phyloP scores from a whole-genome alignment of 805 yeast species.

The Ogataea salicorniae region DNA sequence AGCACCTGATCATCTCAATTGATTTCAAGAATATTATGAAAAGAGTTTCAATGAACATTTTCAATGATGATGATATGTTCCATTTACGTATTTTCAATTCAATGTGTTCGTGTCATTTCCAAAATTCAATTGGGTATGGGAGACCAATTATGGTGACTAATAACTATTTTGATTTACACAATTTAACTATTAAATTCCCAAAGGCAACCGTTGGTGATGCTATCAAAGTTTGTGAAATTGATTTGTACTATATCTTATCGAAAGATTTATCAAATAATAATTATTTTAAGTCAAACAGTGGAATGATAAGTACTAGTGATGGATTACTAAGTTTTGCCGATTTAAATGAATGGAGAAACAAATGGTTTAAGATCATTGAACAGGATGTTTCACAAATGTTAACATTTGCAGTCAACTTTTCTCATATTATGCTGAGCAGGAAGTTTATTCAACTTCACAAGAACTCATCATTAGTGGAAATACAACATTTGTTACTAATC shows the following conservation, averaged over 20 bases:
- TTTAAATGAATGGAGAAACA: slow-evolving; percentile 40
- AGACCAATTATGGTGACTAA: slow-evolving; percentile 37
- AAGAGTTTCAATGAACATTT: slow-evolving; percentile 27
- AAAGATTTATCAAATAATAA: slow-evolving; percentile 9
- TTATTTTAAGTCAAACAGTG: neutral
- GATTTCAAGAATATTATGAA: slow-evolving; percentile 39
- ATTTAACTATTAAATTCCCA: slow-evolving; percentile 42
- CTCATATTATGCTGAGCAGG: slow-evolving; percentile 37
- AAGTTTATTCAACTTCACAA: slow-evolving; percentile 25
- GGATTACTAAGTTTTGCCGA: slow-evolving; percentile 29
- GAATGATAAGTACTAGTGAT: slow-evolving; percentile 1
- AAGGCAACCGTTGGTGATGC: slow-evolving; percentile 49
- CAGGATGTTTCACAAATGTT: slow-evolving; percentile 46
- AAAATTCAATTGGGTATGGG: slow-evolving; percentile 46
- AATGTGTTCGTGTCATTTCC: slow-evolving; percentile 46
- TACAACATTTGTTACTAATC: slow-evolving; percentile 1
- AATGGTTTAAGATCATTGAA: slow-evolving; percentile 40
- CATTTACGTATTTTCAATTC: slow-evolving; percentile 52
- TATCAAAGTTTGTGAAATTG: slow-evolving; percentile 47
- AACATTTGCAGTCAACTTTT: slow-evolving; percentile 43
- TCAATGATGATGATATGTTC: slow-evolving; percentile 38
- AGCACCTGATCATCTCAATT: slow-evolving; percentile 42
- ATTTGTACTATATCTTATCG: slow-evolving; percentile 30
- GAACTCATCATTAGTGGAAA: neutral
- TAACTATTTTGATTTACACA: slow-evolving; percentile 38